Conservation (phyloP, 441 rosid genomes). For the Adansonia madagascariensis region DNA sequence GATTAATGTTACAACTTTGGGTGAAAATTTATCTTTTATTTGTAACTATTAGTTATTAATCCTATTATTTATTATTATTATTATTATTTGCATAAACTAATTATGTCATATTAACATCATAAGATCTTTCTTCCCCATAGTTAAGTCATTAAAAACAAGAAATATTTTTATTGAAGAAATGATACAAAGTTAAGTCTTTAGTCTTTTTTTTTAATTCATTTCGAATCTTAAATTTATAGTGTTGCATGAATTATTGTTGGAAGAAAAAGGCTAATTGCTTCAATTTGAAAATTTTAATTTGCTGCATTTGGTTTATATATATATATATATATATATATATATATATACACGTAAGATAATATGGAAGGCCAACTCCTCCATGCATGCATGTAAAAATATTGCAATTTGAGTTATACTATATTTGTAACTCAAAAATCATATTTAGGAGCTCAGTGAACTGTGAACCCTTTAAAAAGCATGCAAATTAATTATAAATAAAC, state of each 20-base stretch:
- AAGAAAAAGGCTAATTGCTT: not conserved
- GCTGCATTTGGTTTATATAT: not conserved
- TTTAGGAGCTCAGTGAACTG: too few species aligned
- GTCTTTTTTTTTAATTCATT: not conserved
- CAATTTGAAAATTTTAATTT: not conserved
- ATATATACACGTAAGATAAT: too few species aligned
- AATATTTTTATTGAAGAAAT: not conserved
- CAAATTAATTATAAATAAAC: not conserved
- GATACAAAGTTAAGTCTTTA: not conserved
- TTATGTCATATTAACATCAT: not conserved
- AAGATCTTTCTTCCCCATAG: not conserved
- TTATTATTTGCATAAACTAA: too few species aligned
- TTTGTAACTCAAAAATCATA: not conserved
- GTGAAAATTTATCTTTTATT: too few species aligned
- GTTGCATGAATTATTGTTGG: not conserved
- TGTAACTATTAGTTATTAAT: too few species aligned
- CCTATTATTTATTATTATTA: too few species aligned
- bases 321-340: too few species aligned
- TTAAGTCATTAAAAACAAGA: not conserved
- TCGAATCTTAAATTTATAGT: not conserved
- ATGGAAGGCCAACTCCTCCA: not conserved
- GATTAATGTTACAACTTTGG: too few species aligned
- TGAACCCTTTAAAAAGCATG: not conserved
- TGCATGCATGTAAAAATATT: not conserved
- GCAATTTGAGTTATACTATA: not conserved